Percentiles rank a stretch among this genome's conserved stretches.
These are phyloP conservation scores for Diaporthe batatas DNA, from an alignment of 2,329 filamentous ascomycete species.

Conservation along the genomic window DNA sequence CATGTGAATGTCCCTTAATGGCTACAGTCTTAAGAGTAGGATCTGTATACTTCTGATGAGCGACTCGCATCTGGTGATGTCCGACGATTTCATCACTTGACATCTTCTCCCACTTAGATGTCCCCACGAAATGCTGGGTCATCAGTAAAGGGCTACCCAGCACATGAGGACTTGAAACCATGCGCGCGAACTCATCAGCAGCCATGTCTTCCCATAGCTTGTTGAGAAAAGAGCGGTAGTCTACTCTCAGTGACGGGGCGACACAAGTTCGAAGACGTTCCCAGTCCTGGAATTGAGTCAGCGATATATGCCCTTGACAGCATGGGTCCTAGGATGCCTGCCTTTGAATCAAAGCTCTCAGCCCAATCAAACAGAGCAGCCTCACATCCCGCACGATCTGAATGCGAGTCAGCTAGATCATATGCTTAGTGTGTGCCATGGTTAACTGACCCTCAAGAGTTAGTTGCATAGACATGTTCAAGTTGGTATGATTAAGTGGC, in stretches of 20 bases:
- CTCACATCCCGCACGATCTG: slow-evolving; percentile 59
- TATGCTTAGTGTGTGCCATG: neutral
- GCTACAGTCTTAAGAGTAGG: slow-evolving; percentile 58
- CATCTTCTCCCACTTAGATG: slow-evolving; percentile 64
- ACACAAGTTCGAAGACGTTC: slow-evolving; percentile 52
- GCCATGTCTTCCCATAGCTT: slow-evolving; percentile 70
- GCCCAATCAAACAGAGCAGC: slow-evolving; percentile 69
- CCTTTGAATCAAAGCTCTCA: slow-evolving; percentile 61
- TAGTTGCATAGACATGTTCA: slow-evolving; percentile 6
- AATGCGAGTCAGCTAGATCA: neutral
- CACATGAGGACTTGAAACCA: slow-evolving; percentile 65
- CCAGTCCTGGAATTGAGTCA: slow-evolving; percentile 48
- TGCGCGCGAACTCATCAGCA: slow-evolving; percentile 64
- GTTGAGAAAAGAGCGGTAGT: slow-evolving; percentile 57
- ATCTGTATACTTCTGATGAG: slow-evolving; percentile 68
- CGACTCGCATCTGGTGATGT: slow-evolving; percentile 69
- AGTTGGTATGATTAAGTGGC: neutral
- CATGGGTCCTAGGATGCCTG: slow-evolving; percentile 69
- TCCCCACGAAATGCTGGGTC: slow-evolving; percentile 70
- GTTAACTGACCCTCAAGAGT: neutral
- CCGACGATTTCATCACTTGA: slow-evolving; percentile 62
- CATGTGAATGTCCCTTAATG: slow-evolving; percentile 69
- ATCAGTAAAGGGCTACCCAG: slow-evolving; percentile 67
- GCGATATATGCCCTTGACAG: slow-evolving; percentile 63
- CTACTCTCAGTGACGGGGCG: slow-evolving; percentile 39